phyloP scores from a whole-genome alignment of 1,284 basidiomycete species.

The Sporisorium graminicola region DNA sequence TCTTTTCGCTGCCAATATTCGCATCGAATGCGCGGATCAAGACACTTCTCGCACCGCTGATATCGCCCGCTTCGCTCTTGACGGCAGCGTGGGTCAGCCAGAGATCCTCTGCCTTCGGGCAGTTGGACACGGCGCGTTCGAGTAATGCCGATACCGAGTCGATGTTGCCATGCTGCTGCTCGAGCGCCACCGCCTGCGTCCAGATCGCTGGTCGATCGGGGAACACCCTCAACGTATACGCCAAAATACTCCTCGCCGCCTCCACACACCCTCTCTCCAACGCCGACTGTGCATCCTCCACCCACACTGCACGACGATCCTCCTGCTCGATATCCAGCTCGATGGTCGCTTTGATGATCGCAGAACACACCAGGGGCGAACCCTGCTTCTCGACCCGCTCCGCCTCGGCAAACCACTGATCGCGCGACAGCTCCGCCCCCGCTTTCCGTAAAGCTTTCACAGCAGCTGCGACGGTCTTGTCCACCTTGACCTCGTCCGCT shows the following conservation, averaged over 20 bases:
- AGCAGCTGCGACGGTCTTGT: conserved; percentile 87
- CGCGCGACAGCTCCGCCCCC: conserved; percentile 87
- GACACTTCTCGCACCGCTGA: conserved; percentile 85
- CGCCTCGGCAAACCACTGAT: conserved; percentile 96
- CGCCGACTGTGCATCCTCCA: conserved; percentile 87
- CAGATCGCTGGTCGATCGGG: conserved; percentile 86
- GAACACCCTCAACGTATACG: conserved; percentile 90
- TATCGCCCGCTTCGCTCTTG: conserved; percentile 85
- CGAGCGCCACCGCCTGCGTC: conserved; percentile 89
- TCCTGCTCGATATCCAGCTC: conserved; percentile 94
- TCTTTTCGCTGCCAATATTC: conserved; percentile 95
- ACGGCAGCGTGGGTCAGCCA: conserved; percentile 99
- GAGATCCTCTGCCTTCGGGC: conserved; percentile 91
- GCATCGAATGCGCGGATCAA: conserved; percentile 91
- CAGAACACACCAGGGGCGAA: conserved; percentile 86
- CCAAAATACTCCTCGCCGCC: conserved; percentile 86
- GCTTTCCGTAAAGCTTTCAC: conserved; percentile 83
- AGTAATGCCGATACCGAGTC: conserved; percentile 86
- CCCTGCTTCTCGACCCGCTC: conserved; percentile 91
- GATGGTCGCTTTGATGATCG: conserved; percentile 95
- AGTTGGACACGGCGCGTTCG: conserved; percentile 84
- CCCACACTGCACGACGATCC: conserved; percentile 88
- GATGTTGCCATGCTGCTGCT: conserved; percentile 86
- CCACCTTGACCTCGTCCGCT: conserved; percentile 75
- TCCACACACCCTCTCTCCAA: conserved; percentile 81